Evolutionary conservation across 2,329 filamentous ascomycete genomes (phyloP).

Genomic region (Didymella segeticola): DNA sequence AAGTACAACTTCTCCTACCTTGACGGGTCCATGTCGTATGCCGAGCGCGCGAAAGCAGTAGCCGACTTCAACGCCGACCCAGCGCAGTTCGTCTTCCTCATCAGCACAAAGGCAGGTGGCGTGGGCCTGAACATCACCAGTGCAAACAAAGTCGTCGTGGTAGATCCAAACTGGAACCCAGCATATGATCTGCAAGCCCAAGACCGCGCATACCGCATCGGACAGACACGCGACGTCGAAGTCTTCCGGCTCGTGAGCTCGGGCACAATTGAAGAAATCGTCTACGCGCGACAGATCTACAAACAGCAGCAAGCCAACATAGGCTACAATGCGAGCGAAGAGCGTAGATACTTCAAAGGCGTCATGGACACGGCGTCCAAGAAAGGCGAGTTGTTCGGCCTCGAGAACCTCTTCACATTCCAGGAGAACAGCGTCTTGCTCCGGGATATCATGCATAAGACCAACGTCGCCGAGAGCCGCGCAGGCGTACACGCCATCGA

Average conservation of each 20-base stretch:
- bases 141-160: conserved; percentile 96
- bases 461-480: conserved; percentile 91
- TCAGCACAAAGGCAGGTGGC: conserved; percentile 91
- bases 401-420: conserved; percentile 85
- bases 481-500: conserved; percentile 82
- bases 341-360: conserved; percentile 93
- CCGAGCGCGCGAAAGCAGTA: conserved; percentile 81
- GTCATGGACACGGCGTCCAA: conserved; percentile 83
- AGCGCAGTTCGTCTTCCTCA: conserved; percentile 90
- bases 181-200: conserved; percentile 94
- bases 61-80: conserved; percentile 92
- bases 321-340: conserved; percentile 88
- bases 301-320: conserved; percentile 99
- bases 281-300: conserved; percentile 96
- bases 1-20: conserved; percentile 91
- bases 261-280: conserved; percentile 95
- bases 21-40: conserved; percentile 82
- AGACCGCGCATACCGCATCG: conserved; percentile 94
- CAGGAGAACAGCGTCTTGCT: conserved; percentile 80
- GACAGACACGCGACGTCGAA: conserved; percentile 90
- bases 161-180: conserved; percentile 98
- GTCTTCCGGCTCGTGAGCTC: conserved; percentile 90
- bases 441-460: conserved; percentile 97
- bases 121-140: conserved; percentile 96
- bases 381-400: conserved; percentile 92